These are phyloP conservation scores for Bocquillonia castaneifolia DNA, from an alignment of 441 rosid species.

Conservation along the genomic window DNA sequence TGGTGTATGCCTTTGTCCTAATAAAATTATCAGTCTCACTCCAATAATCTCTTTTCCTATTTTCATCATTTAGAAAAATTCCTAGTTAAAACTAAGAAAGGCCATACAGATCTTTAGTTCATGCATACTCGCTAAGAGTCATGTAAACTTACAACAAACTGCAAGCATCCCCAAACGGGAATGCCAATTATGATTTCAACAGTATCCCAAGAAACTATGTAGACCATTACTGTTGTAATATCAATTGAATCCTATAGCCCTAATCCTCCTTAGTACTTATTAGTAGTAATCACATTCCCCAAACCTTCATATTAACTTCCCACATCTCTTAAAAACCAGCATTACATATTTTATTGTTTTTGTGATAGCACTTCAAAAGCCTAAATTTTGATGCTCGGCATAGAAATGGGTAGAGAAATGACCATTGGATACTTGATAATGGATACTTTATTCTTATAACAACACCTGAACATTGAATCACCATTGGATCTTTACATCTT, in stretches of 20 bases:
- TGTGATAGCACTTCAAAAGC: background rate
- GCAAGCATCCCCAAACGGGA: background rate
- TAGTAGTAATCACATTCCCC: background rate
- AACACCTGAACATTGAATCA: background rate
- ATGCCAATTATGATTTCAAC: background rate
- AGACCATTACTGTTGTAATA: background rate
- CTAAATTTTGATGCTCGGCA: background rate
- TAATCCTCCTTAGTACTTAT: background rate
- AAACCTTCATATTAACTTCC: background rate
- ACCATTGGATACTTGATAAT: background rate
- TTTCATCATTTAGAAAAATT: background rate
- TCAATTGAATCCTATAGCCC: constrained; percentile 1
- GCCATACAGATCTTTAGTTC: background rate
- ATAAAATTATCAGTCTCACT: background rate
- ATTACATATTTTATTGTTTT: background rate
- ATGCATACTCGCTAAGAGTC: background rate
- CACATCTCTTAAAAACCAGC: background rate
- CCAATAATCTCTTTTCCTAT: background rate
- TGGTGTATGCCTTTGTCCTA: background rate
- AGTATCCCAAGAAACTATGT: background rate
- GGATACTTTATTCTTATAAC: background rate
- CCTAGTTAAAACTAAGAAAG: background rate
- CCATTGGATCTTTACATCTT: background rate
- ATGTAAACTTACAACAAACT: background rate
- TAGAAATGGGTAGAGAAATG: background rate